phyloP scores from a whole-genome alignment of 495 filamentous ascomycete species.

The Neurospora pannonica region DNA sequence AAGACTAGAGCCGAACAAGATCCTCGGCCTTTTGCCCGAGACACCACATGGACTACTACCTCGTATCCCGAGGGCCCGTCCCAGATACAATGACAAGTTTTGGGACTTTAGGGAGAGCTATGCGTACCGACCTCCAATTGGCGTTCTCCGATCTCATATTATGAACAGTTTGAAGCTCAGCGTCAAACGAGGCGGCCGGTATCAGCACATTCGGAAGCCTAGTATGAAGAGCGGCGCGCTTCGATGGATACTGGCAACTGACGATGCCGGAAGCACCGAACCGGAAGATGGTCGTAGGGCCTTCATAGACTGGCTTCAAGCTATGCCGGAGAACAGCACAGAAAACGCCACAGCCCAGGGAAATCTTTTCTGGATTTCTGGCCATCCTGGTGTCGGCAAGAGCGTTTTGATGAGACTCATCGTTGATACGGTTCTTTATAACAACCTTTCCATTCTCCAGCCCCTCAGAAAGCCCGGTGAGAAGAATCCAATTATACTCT shows the following conservation, averaged over 20 bases:
- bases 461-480: neutral
- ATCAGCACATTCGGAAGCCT: neutral
- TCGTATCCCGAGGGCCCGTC: neutral
- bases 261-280: neutral
- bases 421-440: neutral
- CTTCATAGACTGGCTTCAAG: neutral
- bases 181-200: neutral
- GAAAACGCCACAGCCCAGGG: neutral
- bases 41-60: neutral
- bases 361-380: neutral
- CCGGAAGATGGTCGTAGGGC: neutral
- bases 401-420: neutral
- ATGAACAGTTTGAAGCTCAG: neutral
- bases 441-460: neutral
- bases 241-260: neutral
- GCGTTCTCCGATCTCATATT: neutral
- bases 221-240: neutral
- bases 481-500: neutral
- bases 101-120: neutral
- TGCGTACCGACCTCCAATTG: neutral
- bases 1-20: neutral
- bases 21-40: neutral
- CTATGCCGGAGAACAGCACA: neutral
- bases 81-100: neutral
- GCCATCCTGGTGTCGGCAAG: neutral